These are phyloP conservation scores for Myxozyma monticola DNA, from an alignment of 805 yeast species.

Conservation along the genomic window DNA sequence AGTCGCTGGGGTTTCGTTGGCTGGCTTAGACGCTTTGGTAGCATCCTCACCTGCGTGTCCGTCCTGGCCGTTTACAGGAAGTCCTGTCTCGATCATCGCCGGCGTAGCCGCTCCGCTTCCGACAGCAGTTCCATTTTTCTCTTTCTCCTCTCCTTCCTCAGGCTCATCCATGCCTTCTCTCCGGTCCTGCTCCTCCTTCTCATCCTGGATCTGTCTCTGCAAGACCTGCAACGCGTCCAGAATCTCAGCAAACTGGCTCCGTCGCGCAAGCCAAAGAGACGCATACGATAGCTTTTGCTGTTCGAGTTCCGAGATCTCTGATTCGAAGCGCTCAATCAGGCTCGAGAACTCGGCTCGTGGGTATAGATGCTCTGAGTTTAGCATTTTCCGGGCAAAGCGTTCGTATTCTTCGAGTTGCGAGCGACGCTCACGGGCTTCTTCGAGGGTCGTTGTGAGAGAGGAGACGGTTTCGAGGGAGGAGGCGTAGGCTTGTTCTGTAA, in stretches of 20 bases:
- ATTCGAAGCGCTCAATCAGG: conserved; percentile 26
- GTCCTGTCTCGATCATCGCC: not conserved
- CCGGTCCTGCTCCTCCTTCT: conserved; percentile 28
- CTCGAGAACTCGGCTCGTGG: conserved; percentile 31
- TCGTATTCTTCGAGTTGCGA: conserved; percentile 34
- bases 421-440: conserved; percentile 31
- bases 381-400: conserved; percentile 14
- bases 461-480: not conserved
- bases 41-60: not conserved
- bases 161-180: conserved; percentile 20
- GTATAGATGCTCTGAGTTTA: conserved; percentile 5
- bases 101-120: not conserved
- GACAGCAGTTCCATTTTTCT: conserved; percentile 1
- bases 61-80: not conserved
- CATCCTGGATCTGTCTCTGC: conserved; percentile 28
- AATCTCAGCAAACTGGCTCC: conserved; percentile 31
- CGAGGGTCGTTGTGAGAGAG: too few species aligned
- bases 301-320: conserved; percentile 34
- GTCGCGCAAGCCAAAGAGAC: conserved; percentile 31
- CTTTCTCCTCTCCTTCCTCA: conserved; percentile 25
- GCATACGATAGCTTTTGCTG: conserved; percentile 21
- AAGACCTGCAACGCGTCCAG: conserved; percentile 29
- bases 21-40: not conserved
- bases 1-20: not conserved
- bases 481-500: conserved; percentile 8